Evolutionary conservation across 176 grass and related monocot species (phyloP), one percentile per base, ranked within the genome.

Genomic region (Thalia dealbata): DNA sequence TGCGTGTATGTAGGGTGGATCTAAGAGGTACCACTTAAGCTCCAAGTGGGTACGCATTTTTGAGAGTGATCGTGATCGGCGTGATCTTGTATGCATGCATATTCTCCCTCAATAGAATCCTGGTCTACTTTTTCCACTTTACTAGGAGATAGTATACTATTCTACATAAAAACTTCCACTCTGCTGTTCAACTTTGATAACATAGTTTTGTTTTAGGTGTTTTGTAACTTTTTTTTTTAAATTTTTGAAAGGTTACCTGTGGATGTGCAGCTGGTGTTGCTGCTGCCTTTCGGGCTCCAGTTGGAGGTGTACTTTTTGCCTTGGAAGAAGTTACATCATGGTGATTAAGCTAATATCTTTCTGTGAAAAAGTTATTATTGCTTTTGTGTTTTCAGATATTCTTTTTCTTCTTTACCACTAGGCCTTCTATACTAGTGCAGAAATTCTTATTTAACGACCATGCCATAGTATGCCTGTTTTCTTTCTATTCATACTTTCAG

Each of bases 241-340:
- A 86, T 90, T 83, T 86, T 96, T 90, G 74, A 86, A 90, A 97
- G 95, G 95, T 97, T 51, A 97, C 95, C 66, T 97, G 95, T 75
- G 95, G 95, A 97, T 97, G 95, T 91, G 95, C 95, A 88, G 95
- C 95, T 90, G 95, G 95, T 72, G 95, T 97, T 90, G 95, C 95
- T 86, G 95, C 95, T 71, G 95, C 95, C 48, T 97, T 97, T 84
- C 85, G 95, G 86, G 95, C 95, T 82, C 95, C 95, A 19, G 90
- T 97, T 91, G 95, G 95, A 71, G 95, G 95, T 50, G 95, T 97
- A 75, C 76, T 97, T 48, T 97, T 97, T 79, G 95, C 90, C 41
- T 54, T 97, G 52, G 90, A 97, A 80, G 95, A 97, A 86, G 87
- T 97, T 84, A 97, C 95, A 32, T 97, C 95, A 68, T 97, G 95